Evolutionary conservation across 2,329 filamentous ascomycete species (phyloP).

Genomic region (Fusarium pseudograminearum): DNA sequence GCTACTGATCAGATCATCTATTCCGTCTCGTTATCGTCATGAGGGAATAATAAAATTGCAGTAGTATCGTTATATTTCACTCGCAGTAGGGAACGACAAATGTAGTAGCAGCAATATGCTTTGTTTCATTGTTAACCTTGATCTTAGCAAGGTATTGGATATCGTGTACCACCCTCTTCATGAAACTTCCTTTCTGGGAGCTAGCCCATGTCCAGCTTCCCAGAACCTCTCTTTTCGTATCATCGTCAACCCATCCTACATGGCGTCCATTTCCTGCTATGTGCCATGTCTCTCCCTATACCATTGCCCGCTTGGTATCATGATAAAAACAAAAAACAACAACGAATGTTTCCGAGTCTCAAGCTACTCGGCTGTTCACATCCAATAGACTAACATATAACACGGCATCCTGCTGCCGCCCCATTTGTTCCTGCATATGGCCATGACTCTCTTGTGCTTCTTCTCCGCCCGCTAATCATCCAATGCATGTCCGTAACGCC

Average conservation of each 20-base stretch:
- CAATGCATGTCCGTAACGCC: constrained; percentile 41
- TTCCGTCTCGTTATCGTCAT: constrained; percentile 6
- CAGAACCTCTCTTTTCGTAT: constrained; percentile 45
- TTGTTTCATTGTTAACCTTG: constrained; percentile 16
- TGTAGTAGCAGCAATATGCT: constrained; percentile 1
- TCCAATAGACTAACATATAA: constrained; percentile 31
- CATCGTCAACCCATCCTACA: constrained; percentile 25
- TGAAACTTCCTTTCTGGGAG: constrained; percentile 36
- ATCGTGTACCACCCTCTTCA: constrained; percentile 25
- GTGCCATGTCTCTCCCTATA: constrained; percentile 38
- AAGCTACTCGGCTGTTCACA: constrained; percentile 30
- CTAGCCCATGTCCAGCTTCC: constrained; percentile 49
- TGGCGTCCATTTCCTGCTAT: constrained; percentile 35
- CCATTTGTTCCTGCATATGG: constrained; percentile 47
- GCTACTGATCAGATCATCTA: constrained; percentile 3
- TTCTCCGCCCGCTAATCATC: constrained; percentile 26
- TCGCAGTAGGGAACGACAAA: constrained; percentile 1
- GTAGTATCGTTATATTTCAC: background rate
- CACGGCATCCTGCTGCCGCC: constrained; percentile 30
- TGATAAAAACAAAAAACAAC: constrained; percentile 35
- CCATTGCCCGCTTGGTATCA: constrained; percentile 48
- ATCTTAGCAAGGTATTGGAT: constrained; percentile 22
- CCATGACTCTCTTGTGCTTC: constrained; percentile 30
- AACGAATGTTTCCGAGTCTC: constrained; percentile 44
- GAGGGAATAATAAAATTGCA: constrained; percentile 4